These are phyloP conservation scores for Diversispora epigaea DNA, from an alignment of 192 early-diverging fungal genomes.

Conservation along the genomic window DNA sequence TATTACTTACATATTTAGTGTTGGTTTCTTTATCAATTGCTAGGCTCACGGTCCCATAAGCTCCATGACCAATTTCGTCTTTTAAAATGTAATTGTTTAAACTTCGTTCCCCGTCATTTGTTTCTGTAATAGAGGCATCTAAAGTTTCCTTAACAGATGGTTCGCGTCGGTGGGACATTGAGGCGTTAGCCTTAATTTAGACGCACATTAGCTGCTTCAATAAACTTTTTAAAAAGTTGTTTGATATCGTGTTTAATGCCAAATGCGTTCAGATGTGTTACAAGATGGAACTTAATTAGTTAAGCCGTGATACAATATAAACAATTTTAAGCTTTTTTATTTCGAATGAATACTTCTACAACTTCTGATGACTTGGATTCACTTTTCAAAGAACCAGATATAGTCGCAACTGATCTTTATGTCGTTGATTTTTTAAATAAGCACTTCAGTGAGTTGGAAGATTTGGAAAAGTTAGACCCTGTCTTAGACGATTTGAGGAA, in stretches of 20 bases:
- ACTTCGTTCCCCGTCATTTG: conserved; percentile 65
- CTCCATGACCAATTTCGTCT: conserved; percentile 78
- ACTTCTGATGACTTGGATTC: not conserved
- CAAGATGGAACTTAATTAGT: too few species aligned
- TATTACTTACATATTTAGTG: conserved; percentile 55
- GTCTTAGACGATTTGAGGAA: conserved; percentile 29
- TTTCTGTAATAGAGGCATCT: conserved; percentile 68
- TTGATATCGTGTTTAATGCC: too few species aligned
- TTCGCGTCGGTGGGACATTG: conserved; percentile 13
- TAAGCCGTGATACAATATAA: too few species aligned
- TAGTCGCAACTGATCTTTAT: conserved; percentile 27
- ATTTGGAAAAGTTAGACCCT: conserved; percentile 39
- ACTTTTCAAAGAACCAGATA: conserved; percentile 19
- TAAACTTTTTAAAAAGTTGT: too few species aligned
- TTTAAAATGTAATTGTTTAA: conserved; percentile 84
- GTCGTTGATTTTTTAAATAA: conserved; percentile 43
- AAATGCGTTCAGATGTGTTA: too few species aligned
- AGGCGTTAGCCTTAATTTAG: too few species aligned
- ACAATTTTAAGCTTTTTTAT: too few species aligned
- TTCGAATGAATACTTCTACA: too few species aligned
- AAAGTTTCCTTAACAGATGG: conserved; percentile 16
- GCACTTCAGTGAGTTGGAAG: conserved; percentile 38
- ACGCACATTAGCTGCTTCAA: too few species aligned
- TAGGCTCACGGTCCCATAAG: conserved; percentile 86
- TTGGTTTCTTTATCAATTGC: conserved; percentile 58